These are phyloP conservation scores for Desmodesmus armatus DNA, from an alignment of 139 green algal species.

Conservation along the genomic window DNA sequence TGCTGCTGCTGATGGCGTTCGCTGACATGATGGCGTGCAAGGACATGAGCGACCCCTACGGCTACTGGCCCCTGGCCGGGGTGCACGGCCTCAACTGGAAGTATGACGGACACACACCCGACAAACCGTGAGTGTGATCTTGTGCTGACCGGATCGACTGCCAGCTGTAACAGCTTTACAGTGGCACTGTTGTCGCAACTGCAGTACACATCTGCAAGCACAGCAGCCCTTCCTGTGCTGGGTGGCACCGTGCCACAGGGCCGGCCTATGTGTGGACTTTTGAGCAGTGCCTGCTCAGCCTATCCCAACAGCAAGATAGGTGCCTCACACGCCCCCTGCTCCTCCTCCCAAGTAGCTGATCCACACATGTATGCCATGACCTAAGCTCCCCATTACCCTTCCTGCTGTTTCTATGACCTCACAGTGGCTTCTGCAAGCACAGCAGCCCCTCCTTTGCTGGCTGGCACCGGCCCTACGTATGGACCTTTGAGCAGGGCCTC, in stretches of 20 bases:
- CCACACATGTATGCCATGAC: too few species aligned
- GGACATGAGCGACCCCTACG: not conserved
- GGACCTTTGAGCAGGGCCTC: constrained; percentile 13
- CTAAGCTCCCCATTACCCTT: not conserved
- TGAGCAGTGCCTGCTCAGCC: not conserved
- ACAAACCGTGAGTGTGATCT: not conserved
- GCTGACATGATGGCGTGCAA: not conserved
- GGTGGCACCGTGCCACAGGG: not conserved
- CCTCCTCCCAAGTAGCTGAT: not conserved
- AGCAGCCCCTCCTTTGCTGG: not conserved
- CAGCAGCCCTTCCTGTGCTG: not conserved
- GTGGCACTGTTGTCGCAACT: not conserved
- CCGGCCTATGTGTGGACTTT: not conserved
- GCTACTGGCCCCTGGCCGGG: not conserved
- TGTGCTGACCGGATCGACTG: not conserved
- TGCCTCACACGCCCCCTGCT: not conserved
- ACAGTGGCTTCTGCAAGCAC: constrained; percentile 17
- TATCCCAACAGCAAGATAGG: not conserved
- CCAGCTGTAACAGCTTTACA: not conserved
- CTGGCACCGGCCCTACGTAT: constrained; percentile 6
- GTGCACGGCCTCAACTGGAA: not conserved
- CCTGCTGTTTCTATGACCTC: not conserved
- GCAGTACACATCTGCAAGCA: not conserved
- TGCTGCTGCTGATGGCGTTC: constrained; percentile 2
- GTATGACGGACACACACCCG: not conserved